phyloP scores from a whole-genome alignment of 1,139 yeast genomes.

The Casaregolazyma suthepensis region DNA sequence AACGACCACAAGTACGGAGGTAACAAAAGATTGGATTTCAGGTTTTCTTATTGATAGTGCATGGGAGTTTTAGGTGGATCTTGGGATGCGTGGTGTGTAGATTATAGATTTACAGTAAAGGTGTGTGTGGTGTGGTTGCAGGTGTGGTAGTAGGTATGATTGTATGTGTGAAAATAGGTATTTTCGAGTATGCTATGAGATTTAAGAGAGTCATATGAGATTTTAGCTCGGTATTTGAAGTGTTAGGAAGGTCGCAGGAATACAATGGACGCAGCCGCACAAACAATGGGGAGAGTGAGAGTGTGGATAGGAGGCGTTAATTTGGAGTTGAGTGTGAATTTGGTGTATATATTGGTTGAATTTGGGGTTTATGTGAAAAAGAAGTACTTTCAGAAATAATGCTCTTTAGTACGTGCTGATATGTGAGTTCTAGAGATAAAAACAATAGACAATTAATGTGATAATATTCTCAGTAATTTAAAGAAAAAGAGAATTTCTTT shows the following conservation, averaged over 20 bases:
- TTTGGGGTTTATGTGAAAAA: no score
- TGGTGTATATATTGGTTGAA: neutral
- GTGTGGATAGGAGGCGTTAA: no score
- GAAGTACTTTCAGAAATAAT: no score
- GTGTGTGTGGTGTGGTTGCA: no score
- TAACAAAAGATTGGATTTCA: slow-evolving; percentile 50
- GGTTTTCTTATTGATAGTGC: slow-evolving; percentile 21
- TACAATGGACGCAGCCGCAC: neutral
- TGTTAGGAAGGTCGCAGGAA: neutral
- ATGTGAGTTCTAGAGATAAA: no score
- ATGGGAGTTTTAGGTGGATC: neutral
- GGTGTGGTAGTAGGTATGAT: no score
- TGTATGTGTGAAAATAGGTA: no score
- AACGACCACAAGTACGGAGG: slow-evolving; percentile 44
- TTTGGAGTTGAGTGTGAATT: neutral
- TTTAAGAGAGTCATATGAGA: no score
- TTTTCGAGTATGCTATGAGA: no score
- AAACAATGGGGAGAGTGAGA: neutral
- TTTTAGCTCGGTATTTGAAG: neutral
- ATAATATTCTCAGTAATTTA: neutral
- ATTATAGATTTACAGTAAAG: neutral
- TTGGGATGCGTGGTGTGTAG: neutral
- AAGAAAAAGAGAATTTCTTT: no score
- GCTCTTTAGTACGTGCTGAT: no score
- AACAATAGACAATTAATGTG: no score